Conservation (phyloP, 1,139 yeast species). For the Debaryomyces subglobosus region DNA sequence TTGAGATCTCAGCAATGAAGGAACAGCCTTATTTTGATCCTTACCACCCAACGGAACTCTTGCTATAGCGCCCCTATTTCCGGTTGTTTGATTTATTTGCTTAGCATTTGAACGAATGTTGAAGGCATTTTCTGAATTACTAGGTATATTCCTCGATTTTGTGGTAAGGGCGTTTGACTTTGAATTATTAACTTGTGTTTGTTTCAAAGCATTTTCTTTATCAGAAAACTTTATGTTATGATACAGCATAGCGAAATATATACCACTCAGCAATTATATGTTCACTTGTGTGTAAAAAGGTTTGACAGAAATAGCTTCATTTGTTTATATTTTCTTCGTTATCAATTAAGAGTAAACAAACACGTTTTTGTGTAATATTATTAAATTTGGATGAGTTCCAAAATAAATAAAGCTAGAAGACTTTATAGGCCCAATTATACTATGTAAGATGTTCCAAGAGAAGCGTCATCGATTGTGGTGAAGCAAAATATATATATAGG, state of each 20-base stretch:
- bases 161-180: conserved; percentile 5
- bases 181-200: not conserved
- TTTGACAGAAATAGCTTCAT: conserved; percentile 14
- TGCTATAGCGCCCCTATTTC: conserved; percentile 9
- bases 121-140: conserved; percentile 5
- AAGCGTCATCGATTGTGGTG: not conserved
- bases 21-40: conserved; percentile 39
- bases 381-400: not conserved
- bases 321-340: conserved; percentile 7
- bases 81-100: conserved; percentile 3
- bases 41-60: conserved; percentile 57
- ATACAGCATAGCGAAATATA: conserved; percentile 4
- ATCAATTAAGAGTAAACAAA: not conserved
- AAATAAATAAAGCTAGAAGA: not conserved
- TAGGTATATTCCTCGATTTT: conserved; percentile 5
- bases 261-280: not conserved
- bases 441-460: not conserved
- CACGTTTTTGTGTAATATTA: conserved; percentile 1
- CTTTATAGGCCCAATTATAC: not conserved
- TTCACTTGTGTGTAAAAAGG: not conserved
- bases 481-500: not conserved
- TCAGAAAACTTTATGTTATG: conserved; percentile 10
- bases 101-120: conserved; percentile 4
- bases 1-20: conserved; percentile 38
- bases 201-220: conserved; percentile 17